Percentiles rank a stretch among this genome's conserved stretches.
These are phyloP conservation scores for Pseudozyma sp. DNA, from an alignment of 1,284 basidiomycete genomes.

Conservation along the genomic window DNA sequence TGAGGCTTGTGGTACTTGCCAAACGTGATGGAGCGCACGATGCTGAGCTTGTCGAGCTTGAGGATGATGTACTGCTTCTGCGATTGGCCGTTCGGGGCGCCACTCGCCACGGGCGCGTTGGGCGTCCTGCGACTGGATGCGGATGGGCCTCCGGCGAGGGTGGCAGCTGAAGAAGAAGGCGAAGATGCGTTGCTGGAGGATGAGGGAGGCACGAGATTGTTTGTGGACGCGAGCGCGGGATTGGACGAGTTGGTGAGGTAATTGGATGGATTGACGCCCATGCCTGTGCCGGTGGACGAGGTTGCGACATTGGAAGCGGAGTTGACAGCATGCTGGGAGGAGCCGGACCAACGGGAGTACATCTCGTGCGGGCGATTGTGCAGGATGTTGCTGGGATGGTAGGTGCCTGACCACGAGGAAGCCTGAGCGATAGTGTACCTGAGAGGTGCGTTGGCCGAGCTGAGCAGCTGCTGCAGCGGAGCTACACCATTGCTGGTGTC, in stretches of 20 bases:
- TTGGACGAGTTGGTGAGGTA: constrained; percentile 17
- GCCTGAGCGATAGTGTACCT: constrained; percentile 51
- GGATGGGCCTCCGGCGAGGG: constrained; percentile 7
- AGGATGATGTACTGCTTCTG: constrained; percentile 67
- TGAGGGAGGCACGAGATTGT: constrained; percentile 17
- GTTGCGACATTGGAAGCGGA: constrained; percentile 20
- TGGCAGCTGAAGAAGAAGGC: constrained; percentile 18
- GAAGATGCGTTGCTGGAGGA: constrained; percentile 27
- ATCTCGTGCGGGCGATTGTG: constrained; percentile 57
- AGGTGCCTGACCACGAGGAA: constrained; percentile 63
- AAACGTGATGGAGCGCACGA: constrained; percentile 65
- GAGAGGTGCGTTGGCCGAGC: constrained; percentile 29
- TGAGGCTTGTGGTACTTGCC: constrained; percentile 69
- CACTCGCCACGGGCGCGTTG: constrained; percentile 12
- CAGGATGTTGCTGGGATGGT: constrained; percentile 62
- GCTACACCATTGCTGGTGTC: constrained; percentile 23
- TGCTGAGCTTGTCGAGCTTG: constrained; percentile 60
- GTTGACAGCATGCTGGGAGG: constrained; percentile 38
- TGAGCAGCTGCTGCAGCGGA: constrained; percentile 41
- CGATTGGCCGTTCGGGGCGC: constrained; percentile 2
- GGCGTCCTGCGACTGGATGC: constrained; percentile 8
- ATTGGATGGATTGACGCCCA: constrained; percentile 27
- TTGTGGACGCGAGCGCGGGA: constrained; percentile 3
- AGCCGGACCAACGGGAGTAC: constrained; percentile 57
- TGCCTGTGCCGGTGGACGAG: constrained; percentile 24